These are phyloP conservation scores for Coemansia sp. DNA, from an alignment of 192 early-diverging fungal genomes.

Conservation along the genomic window DNA sequence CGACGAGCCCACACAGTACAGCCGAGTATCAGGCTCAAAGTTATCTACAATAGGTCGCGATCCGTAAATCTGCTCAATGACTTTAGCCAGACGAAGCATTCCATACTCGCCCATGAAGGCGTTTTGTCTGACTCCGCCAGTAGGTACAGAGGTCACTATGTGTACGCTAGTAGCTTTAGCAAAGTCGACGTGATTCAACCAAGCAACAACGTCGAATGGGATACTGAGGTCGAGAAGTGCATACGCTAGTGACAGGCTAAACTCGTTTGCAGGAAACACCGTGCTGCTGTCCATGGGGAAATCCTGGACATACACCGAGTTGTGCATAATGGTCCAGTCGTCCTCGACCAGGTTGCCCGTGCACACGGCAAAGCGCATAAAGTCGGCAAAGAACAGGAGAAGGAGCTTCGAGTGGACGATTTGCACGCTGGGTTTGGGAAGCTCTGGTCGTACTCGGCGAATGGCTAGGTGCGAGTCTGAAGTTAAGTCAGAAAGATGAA, in stretches of 20 bases:
- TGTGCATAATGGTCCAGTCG: slow-evolving; percentile 43
- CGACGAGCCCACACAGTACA: slow-evolving; percentile 31
- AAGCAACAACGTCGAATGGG: slow-evolving; percentile 10
- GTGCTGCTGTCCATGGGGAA: neutral
- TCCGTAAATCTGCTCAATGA: neutral
- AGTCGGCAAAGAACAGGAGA: slow-evolving; percentile 14
- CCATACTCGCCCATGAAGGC: slow-evolving; percentile 25
- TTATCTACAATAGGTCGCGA: neutral
- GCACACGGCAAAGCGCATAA: slow-evolving; percentile 21
- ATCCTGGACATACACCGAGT: slow-evolving; percentile 35
- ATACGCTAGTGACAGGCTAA: slow-evolving; percentile 26
- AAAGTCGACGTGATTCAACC: slow-evolving; percentile 39
- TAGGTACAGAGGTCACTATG: slow-evolving; percentile 30
- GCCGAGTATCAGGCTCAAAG: slow-evolving; percentile 16
- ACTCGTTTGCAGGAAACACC: slow-evolving; percentile 23
- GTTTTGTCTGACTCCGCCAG: slow-evolving; percentile 5
- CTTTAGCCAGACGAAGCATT: slow-evolving; percentile 15
- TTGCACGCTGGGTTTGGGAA: slow-evolving; percentile 12
- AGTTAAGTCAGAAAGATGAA: neutral
- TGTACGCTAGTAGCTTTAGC: neutral
- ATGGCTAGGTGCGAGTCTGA: neutral
- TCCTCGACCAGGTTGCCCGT: slow-evolving; percentile 28
- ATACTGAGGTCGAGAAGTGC: slow-evolving; percentile 35
- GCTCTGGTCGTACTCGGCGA: slow-evolving; percentile 7
- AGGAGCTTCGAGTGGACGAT: slow-evolving; percentile 43